Base-by-base conservation (phyloP, 2,329 filamentous ascomycete species). In the Trichoderma atrobrunneum region DNA sequence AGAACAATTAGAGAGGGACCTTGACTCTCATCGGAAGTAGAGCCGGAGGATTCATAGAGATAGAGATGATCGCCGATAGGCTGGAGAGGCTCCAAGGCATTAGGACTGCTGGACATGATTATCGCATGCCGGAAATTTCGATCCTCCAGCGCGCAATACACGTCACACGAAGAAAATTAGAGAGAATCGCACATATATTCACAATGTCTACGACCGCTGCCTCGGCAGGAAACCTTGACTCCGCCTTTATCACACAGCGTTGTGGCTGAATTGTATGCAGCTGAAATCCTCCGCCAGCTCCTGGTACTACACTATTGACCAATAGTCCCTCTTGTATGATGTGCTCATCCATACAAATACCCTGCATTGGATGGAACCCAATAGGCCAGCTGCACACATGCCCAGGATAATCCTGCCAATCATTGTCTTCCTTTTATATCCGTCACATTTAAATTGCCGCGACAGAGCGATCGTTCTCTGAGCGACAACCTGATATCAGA, bases 1-100 rank as follows among this genome's bases (percentile, higher is more conserved):
- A 70, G 26, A 24, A 70, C 28, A 11, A 70, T 70, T 3, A 70
- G 26, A 34, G 68, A 70, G 1, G 68, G 68, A 3, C 59, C 68
- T 3, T 51, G 14, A 6, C 28, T 24, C 21, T 59, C 28, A 6
- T 62, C 21, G 3, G 18, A 26, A 18, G 59, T 1, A 26, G 16
- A 10, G 24, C 16, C 16, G 24, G 39, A 24, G 24, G 63, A 48
- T 21, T 63, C 43, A 21, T 61, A 63, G 26, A 70, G 28, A 8
- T 62, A 70, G 12, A 51, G 30, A 26, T 70, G 18, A 5, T 63
- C 39, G 28, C 57, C 68, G 16, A 70, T 63, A 30, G 16, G 18
- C 16, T 54, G 68, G 18, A 70, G 28, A 26, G 68, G 68, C 30
- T 63, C 59, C 1, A 70, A 28, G 43, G 12, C 24, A n/a, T 28